These are phyloP conservation scores for Odontarrhena argentea DNA, from an alignment of 345 rosid genomes.

Conservation along the genomic window DNA sequence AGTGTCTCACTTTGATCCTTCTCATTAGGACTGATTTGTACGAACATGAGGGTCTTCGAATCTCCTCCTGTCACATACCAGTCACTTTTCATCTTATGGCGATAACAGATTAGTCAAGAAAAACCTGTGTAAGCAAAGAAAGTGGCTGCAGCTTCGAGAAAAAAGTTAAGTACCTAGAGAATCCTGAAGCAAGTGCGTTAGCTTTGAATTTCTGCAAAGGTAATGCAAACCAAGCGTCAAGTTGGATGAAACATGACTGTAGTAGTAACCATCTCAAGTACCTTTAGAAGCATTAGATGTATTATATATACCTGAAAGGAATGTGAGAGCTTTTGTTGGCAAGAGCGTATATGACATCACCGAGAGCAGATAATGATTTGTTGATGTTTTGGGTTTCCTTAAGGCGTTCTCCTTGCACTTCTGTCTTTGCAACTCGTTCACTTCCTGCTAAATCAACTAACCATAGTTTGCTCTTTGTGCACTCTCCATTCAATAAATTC, in stretches of 20 bases:
- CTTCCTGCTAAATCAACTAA: conserved; percentile 99
- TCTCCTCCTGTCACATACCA: conserved; percentile 74
- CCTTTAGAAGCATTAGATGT: not conserved
- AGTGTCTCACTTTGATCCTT: conserved; percentile 79
- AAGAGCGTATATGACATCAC: conserved; percentile 95
- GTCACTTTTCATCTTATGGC: conserved; percentile 16
- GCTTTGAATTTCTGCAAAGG: conserved; percentile 91
- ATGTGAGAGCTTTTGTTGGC: conserved; percentile 89
- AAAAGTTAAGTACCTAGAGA: conserved; percentile 64
- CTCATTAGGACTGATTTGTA: conserved; percentile 93
- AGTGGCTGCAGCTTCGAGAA: not conserved
- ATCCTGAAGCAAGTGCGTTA: conserved; percentile 95
- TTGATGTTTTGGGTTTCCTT: conserved; percentile 96
- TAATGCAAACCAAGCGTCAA: conserved; percentile 22
- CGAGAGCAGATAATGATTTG: conserved; percentile 94
- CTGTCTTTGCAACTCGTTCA: conserved; percentile 92
- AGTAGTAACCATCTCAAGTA: not conserved
- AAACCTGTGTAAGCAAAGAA: conserved; percentile 4
- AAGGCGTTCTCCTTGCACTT: conserved; percentile 92
- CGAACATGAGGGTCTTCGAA: conserved; percentile 94
- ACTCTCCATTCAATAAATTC: conserved; percentile 81
- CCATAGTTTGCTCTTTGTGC: conserved; percentile 94
- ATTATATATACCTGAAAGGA: conserved; percentile 71
- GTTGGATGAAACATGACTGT: conserved; percentile 12
- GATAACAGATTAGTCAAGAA: conserved; percentile 4